Conservation (phyloP, 2,329 filamentous ascomycete species). For the Clarireedia sp. region DNA sequence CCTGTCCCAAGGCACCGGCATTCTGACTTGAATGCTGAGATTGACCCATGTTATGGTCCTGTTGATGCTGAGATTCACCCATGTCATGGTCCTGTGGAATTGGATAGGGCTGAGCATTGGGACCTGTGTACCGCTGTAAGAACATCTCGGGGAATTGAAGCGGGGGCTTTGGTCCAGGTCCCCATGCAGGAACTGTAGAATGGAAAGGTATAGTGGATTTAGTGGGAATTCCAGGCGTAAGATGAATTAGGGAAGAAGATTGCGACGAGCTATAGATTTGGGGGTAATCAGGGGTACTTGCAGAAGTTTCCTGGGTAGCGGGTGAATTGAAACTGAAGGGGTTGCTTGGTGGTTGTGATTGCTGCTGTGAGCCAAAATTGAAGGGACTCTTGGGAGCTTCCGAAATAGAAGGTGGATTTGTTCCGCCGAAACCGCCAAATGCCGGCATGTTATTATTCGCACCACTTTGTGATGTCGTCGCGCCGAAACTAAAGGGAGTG, state of each 20-base stretch:
- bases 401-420: not conserved
- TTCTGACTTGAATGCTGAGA: too few relatives aligned
- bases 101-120: too few relatives aligned
- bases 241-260: not conserved
- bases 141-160: too few relatives aligned
- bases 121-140: too few relatives aligned
- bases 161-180: too few relatives aligned
- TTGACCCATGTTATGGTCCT: too few relatives aligned
- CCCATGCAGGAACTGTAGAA: too few relatives aligned
- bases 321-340: not conserved
- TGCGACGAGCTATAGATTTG: not conserved
- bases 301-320: not conserved
- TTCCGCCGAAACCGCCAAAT: not conserved
- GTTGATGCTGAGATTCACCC: too few relatives aligned
- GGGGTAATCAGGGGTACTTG: conserved; percentile 3
- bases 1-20: too few relatives aligned
- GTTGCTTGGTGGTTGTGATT: not conserved
- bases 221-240: too few relatives aligned
- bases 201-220: too few relatives aligned
- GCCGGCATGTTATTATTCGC: not conserved
- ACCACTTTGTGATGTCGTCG: conserved; percentile 2
- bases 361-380: conserved; percentile 1
- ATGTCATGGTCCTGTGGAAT: too few relatives aligned
- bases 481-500: conserved; percentile 2
- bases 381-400: not conserved